Evolutionary conservation across 441 rosid genomes (phyloP).

Genomic region (Omphalea diandra): DNA sequence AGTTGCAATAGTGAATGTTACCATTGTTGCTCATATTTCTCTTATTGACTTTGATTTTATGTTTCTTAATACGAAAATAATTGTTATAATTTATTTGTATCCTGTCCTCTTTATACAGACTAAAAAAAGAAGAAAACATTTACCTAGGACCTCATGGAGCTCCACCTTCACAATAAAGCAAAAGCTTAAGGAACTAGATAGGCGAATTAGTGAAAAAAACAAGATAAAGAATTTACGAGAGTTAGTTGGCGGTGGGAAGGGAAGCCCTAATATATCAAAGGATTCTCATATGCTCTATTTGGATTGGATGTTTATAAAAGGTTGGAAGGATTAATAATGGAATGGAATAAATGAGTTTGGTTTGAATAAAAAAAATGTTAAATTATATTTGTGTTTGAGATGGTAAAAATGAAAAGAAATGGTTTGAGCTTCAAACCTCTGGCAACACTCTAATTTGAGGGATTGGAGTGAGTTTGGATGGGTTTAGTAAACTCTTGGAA

Average conservation of each 20-base stretch:
- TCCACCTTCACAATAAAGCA: conserved; percentile 77
- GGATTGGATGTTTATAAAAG: too few species aligned
- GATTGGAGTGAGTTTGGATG: too few species aligned
- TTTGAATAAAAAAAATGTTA: too few species aligned
- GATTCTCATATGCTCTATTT: too few species aligned
- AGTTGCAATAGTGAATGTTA: conserved; percentile 3
- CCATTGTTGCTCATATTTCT: neutral
- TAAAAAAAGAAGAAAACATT: conserved; percentile 61
- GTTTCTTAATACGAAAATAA: neutral
- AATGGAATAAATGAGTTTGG: too few species aligned
- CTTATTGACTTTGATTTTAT: neutral
- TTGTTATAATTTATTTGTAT: neutral
- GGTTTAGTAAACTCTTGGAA: too few species aligned
- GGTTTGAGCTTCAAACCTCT: too few species aligned
- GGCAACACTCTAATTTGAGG: too few species aligned
- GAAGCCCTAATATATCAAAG: conserved; percentile 40
- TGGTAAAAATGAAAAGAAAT: too few species aligned
- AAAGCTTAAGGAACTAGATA: conserved; percentile 82
- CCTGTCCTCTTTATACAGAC: conserved; percentile 32
- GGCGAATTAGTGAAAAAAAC: conserved; percentile 56
- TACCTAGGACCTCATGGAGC: conserved; percentile 95
- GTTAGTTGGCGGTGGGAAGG: conserved; percentile 62
- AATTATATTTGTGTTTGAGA: too few species aligned
- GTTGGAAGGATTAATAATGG: too few species aligned
- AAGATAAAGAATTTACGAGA: conserved; percentile 74